These are phyloP conservation scores for Zoysia matrella DNA, from an alignment of 202 grass and related monocot species.

Conservation along the genomic window DNA sequence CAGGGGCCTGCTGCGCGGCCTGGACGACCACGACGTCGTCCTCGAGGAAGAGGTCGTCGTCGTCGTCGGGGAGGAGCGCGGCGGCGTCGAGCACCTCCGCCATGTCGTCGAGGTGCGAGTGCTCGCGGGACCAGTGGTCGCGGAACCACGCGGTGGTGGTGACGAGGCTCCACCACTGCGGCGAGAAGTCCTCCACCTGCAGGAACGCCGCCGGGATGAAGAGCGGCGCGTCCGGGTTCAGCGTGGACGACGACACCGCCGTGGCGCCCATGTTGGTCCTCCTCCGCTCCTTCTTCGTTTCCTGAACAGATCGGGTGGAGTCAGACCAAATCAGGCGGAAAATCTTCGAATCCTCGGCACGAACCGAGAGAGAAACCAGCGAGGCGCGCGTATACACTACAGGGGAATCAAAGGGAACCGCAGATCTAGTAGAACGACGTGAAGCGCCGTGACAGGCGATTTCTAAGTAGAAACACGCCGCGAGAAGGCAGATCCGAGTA, in stretches of 20 bases:
- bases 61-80: constrained; percentile 30
- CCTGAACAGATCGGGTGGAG: neutral
- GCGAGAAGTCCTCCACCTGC: constrained; percentile 97
- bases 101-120: constrained; percentile 61
- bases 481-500: neutral
- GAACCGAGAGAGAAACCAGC: too few species aligned
- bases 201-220: constrained; percentile 85
- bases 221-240: constrained; percentile 91
- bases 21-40: too few species aligned
- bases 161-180: constrained; percentile 93
- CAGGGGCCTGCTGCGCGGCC: too few species aligned
- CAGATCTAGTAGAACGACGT: too few species aligned
- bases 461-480: neutral
- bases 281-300: neutral
- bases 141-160: constrained; percentile 91
- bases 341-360: neutral
- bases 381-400: too few species aligned
- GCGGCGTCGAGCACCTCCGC: constrained; percentile 39
- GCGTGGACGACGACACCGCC: constrained; percentile 62
- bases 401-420: too few species aligned
- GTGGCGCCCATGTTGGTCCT: constrained; percentile 50
- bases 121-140: constrained; percentile 84
- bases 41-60: constrained; percentile 34
- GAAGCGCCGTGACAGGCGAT: neutral
- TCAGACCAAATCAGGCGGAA: neutral